phyloP scores from a whole-genome alignment of 352 stramenopile species.

The Pythium phragmiticola region DNA sequence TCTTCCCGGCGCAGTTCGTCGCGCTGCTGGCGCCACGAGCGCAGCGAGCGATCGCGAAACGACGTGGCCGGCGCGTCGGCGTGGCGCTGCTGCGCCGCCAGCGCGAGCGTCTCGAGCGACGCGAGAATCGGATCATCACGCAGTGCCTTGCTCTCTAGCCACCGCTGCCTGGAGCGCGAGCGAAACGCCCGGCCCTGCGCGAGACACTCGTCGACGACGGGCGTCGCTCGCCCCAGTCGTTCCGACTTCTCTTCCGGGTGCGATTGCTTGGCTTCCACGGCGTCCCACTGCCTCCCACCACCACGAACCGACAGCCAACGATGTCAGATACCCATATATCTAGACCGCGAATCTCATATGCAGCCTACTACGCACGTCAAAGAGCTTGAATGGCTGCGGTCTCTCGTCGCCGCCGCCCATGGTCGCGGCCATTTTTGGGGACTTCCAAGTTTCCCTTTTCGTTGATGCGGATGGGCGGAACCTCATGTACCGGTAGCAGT shows the following conservation, averaged over 20 bases:
- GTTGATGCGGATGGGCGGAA: constrained; percentile 16
- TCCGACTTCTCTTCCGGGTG: neutral
- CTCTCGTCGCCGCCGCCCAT: constrained; percentile 11
- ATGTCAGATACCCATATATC: constrained; percentile 4
- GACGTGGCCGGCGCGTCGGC: constrained; percentile 3
- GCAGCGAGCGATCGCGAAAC: constrained; percentile 59
- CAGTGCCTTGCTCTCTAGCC: constrained; percentile 45
- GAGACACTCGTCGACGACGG: constrained; percentile 33
- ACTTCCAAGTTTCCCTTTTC: constrained; percentile 19
- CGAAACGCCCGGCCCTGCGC: constrained; percentile 47
- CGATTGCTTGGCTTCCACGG: constrained; percentile 3
- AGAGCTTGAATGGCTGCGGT: constrained; percentile 30
- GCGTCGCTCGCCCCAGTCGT: neutral
- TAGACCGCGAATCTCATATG: neutral
- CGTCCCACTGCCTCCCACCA: constrained; percentile 20
- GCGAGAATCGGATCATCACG: constrained; percentile 45
- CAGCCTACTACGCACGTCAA: constrained; percentile 18
- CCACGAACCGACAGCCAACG: constrained; percentile 1
- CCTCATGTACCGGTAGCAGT: neutral
- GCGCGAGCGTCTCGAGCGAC: constrained; percentile 34
- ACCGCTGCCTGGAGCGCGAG: constrained; percentile 39
- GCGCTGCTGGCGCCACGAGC: constrained; percentile 64
- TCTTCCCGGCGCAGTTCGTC: constrained; percentile 33
- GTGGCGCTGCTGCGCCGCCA: constrained; percentile 25
- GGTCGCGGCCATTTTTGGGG: constrained; percentile 11